Base-by-base conservation (phyloP, 805 yeast species). In the Saccharomycopsis sp. region DNA sequence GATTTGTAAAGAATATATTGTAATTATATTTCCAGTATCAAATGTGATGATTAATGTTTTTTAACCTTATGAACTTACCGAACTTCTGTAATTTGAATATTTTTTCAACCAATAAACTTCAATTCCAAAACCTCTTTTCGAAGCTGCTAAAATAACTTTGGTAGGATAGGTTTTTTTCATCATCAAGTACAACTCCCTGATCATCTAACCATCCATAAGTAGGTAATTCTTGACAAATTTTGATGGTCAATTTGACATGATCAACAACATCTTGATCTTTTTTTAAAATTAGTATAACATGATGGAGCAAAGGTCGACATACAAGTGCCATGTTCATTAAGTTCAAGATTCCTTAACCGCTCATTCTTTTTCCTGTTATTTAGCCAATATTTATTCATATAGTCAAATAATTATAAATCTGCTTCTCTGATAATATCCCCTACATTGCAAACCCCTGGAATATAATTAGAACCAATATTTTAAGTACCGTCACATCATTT, bases 281-380 rank as follows among this genome's bases (percentile, higher is more conserved):
- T 17, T n/a, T 35, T n/a, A 8, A 23, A 21, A 29, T n/a, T n/a
- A 13, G 31, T 13, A 32, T 42, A 42, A 26, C 46, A 42, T 8
- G 31, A 15, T 10, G 17, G 8, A 41, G 70, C 73, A 33, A 88
- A 63, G 1, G 96, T 86, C 37, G 77, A 72, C 69, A 86, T 76
- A 61, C 96, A 88, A 8, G 95, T 86, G 17, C 89, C 96, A 57
- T 88, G 97, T 57, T 88, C 88, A 64, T 88, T 87, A 67, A 72
- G 88, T 59, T 88, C 96, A 59, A 88, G 96, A 28, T 72, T 68
- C 96, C 96, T 88, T 36, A 88, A 62, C 5, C 67, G 53, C 43
- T 73, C 77, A 55, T 80, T 88, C 41, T 70, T 56, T 5, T 84
- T 84, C 35, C 72, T 73, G 52, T 69, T 70, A 52, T 80, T 79